Evolutionary conservation across 2,329 filamentous ascomycete genomes (phyloP), one percentile per base, ranked within the genome.

Genomic region (Colletotrichum plurivorum): DNA sequence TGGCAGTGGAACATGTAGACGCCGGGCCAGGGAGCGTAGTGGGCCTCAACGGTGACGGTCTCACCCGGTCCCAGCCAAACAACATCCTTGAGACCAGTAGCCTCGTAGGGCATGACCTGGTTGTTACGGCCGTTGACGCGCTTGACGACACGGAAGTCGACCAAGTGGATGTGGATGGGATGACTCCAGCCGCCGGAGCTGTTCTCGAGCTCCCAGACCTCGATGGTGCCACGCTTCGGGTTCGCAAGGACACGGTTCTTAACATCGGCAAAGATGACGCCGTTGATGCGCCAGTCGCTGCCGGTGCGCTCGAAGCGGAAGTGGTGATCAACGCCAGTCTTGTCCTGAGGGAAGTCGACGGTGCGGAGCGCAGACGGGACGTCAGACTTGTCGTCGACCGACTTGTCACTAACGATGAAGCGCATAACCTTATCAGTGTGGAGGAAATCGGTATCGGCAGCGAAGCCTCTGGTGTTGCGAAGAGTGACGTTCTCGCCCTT

Each of bases 21-120:
- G 8, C 86, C 87, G 53, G 84, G 82, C 84, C 84, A 87, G 0
- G 85, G 85, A 3, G 81, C 80, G 73, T 97, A 74, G 63, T 77
- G 77, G 1, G 83, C 84, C 16, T 84, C 76, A 1, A 85, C 81
- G 4, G 77, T 80, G 13, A 84, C 81, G 1, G 76, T 80, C 73
- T 88, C 86, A 31, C 82, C 82, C 0, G 78, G 77, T 1, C 80
- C 83, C 1, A 88, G 77, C 77, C 84, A 84, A 4, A 87, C 85
- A 4, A 87, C 83, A 70, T 88, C 86, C 73, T 88, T 88, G 59
- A 87, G 78, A 0, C 83, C 85, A 7, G 78, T 78, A 8, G 79
- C 75, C 74, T 88, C 86, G 71, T 88, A 88, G 0, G 82, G 78
- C 55, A 79, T 71, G 4, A 88, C 79, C 8, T 45, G 36, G 20